A percentile compares a stretch with the other conserved stretches of the same genome.
These are phyloP conservation scores for Dendrothele bispora DNA, from an alignment of 768 basidiomycete species.

Conservation along the genomic window DNA sequence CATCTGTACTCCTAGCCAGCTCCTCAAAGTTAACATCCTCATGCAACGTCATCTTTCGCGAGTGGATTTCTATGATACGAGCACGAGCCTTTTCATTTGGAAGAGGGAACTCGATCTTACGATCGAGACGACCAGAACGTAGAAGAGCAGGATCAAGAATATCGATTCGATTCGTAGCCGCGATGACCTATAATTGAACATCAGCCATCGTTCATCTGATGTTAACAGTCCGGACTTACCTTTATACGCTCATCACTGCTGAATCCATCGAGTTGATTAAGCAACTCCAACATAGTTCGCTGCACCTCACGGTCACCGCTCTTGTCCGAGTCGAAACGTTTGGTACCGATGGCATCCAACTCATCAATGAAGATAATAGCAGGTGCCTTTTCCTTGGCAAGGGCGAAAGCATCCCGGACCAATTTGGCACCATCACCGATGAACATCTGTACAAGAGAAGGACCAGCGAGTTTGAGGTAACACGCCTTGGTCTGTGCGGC, in stretches of 20 bases:
- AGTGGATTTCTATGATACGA: constrained; percentile 94
- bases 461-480: constrained; percentile 96
- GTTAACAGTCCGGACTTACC: constrained; percentile 39
- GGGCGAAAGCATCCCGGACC: constrained; percentile 95
- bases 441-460: constrained; percentile 99
- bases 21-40: constrained; percentile 96
- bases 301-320: constrained; percentile 99
- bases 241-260: constrained; percentile 97
- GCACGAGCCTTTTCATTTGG: constrained; percentile 97
- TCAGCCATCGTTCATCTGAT: constrained; percentile 7
- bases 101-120: constrained; percentile 98
- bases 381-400: constrained; percentile 97
- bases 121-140: constrained; percentile 94
- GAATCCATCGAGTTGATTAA: constrained; percentile 98
- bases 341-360: constrained; percentile 97
- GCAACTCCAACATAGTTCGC: constrained; percentile 97
- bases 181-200: constrained; percentile 73
- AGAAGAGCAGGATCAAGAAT: constrained; percentile 98
- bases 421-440: constrained; percentile 99
- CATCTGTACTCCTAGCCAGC: constrained; percentile 93
- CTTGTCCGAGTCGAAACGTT: constrained; percentile 98
- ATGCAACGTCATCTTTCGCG: constrained; percentile 90
- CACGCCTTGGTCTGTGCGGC: constrained; percentile 98
- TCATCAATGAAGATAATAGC: constrained; percentile 99
- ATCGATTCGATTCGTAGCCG: constrained; percentile 98